A percentile compares a stretch with the other conserved stretches of the same genome.
Conservation (phyloP, 768 basidiomycete species). For the Leucocoprinus birnbaumii region DNA sequence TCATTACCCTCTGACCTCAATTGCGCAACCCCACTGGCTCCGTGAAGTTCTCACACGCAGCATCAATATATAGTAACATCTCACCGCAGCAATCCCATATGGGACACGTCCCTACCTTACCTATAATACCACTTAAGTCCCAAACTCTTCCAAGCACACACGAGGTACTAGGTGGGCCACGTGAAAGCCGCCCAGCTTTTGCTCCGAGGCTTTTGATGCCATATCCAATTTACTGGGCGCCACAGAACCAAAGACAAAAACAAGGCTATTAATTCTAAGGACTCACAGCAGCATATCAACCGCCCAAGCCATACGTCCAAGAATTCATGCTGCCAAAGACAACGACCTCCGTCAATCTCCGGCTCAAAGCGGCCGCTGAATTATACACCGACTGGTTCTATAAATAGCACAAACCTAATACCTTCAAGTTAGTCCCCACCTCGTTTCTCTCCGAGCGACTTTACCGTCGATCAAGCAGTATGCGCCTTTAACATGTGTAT, state of each 20-base stretch:
- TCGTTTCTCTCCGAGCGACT: slow-evolving; percentile 3
- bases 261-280: background rate
- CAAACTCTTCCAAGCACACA: background rate
- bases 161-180: background rate
- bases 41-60: slow-evolving; percentile 8
- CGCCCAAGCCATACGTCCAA: background rate
- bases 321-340: background rate
- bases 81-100: slow-evolving; percentile 12
- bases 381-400: background rate
- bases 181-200: slow-evolving; percentile 3
- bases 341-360: background rate
- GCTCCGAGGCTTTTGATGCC: background rate
- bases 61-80: slow-evolving; percentile 3
- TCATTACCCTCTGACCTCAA: background rate
- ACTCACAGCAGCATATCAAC: background rate
- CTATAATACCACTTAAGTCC: background rate
- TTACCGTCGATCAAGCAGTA: background rate
- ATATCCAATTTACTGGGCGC: background rate
- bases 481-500: slow-evolving; percentile 2
- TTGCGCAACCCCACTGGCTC: background rate
- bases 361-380: slow-evolving; percentile 5
- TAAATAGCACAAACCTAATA: slow-evolving; percentile 1
- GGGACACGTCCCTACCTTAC: background rate
- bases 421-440: slow-evolving; percentile 6
- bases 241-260: background rate